Percentiles rank a stretch among this genome's conserved stretches.
Evolutionary conservation across 164 flowering plant genomes (phyloP).

Genomic region (Amborella trichopoda): DNA sequence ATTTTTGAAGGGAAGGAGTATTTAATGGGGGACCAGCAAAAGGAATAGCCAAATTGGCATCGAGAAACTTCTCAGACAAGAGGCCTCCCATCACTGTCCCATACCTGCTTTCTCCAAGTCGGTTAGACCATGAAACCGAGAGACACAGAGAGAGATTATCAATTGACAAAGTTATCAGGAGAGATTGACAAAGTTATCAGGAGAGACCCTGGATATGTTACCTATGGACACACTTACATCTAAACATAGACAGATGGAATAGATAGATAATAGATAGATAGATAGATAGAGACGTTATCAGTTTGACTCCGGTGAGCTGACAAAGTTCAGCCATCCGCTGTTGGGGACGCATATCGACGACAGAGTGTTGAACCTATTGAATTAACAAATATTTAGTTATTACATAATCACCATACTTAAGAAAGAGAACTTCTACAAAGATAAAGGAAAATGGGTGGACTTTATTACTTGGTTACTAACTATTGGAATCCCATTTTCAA

Average conservation of each 20-base stretch:
- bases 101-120: constrained; percentile 71
- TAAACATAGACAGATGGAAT: too few species aligned
- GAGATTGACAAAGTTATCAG: too few species aligned
- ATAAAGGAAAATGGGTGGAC: background rate
- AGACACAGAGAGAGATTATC: too few species aligned
- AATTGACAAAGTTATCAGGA: too few species aligned
- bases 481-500: constrained; percentile 85
- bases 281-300: constrained; percentile 78
- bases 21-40: constrained; percentile 88
- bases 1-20: constrained; percentile 95
- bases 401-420: background rate
- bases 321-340: constrained; percentile 97
- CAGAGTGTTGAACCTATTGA: constrained; percentile 85
- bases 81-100: constrained; percentile 98
- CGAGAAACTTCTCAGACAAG: constrained; percentile 85
- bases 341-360: constrained; percentile 98
- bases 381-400: background rate
- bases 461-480: constrained; percentile 85
- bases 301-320: constrained; percentile 85
- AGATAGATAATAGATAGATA: too few species aligned
- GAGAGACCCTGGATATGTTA: too few species aligned
- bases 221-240: too few species aligned
- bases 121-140: too few species aligned
- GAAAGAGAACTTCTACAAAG: background rate
- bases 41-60: constrained; percentile 77